phyloP scores from a whole-genome alignment of 2,329 filamentous ascomycete genomes.

The Ascochyta pisi region DNA sequence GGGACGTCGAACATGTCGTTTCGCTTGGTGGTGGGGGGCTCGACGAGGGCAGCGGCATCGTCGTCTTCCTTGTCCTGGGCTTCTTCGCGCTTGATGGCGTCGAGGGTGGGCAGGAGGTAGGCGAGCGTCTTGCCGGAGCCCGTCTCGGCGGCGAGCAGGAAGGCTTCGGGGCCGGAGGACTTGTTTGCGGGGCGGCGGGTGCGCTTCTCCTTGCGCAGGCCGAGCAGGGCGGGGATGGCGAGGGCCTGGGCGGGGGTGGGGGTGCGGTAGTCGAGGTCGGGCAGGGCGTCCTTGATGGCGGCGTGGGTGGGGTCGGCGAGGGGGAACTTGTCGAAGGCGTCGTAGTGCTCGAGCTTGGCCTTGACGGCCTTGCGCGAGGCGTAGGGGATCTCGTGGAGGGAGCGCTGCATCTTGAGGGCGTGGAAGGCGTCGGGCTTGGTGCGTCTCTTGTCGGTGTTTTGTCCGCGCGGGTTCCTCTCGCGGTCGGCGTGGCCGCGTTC shows the following conservation, averaged over 20 bases:
- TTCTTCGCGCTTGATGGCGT: conserved; percentile 79
- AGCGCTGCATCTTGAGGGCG: conserved; percentile 91
- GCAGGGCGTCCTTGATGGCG: conserved; percentile 78
- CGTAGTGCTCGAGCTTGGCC: conserved; percentile 68
- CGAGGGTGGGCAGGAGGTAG: conserved; percentile 83
- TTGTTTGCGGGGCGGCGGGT: conserved; percentile 35
- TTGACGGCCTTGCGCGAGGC: conserved; percentile 68
- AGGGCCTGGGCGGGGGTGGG: conserved; percentile 91
- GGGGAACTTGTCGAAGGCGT: conserved; percentile 81
- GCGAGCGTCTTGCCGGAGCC: conserved; percentile 96
- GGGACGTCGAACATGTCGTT: conserved; percentile 67
- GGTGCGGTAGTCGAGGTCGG: conserved; percentile 73
- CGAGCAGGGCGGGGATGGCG: conserved; percentile 82
- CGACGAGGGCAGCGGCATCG: conserved; percentile 64
- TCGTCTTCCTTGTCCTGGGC: conserved; percentile 57
- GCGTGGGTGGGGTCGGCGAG: conserved; percentile 75
- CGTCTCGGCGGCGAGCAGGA: conserved; percentile 91
- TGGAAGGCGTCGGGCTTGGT: conserved; percentile 66
- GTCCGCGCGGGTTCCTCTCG: conserved; percentile 14
- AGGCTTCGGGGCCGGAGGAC: conserved; percentile 64
- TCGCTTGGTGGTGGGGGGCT: conserved; percentile 50
- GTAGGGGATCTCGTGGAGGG: conserved; percentile 79
- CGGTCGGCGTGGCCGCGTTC: conserved; percentile 14
- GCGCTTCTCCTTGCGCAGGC: conserved; percentile 55
- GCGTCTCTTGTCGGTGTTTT: conserved; percentile 33